A percentile compares a stretch with the other conserved stretches of the same genome.
These are phyloP conservation scores for Curvularia lunata DNA, from an alignment of 2,329 filamentous ascomycete genomes.

Conservation along the genomic window DNA sequence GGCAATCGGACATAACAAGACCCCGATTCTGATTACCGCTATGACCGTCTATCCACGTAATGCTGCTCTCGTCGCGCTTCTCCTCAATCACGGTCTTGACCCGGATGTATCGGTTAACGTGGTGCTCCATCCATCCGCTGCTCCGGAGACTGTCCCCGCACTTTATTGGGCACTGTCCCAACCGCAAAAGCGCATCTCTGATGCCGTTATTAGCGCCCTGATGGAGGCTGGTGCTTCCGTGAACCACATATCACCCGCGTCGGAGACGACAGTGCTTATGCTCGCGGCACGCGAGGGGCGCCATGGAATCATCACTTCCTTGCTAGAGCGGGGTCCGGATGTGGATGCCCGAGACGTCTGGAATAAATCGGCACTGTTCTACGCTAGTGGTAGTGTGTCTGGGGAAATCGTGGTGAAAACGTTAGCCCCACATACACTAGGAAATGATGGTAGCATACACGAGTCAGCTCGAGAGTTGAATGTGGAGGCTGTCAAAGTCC, in stretches of 20 bases:
- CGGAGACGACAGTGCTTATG: constrained; percentile 65
- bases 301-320: constrained; percentile 62
- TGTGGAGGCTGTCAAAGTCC: constrained; percentile 60
- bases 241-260: constrained; percentile 61
- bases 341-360: constrained; percentile 64
- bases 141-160: constrained; percentile 63
- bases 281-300: constrained; percentile 63
- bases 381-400: constrained; percentile 61
- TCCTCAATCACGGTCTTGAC: constrained; percentile 38
- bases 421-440: constrained; percentile 63
- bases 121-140: constrained; percentile 56
- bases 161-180: constrained; percentile 68
- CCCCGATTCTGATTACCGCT: constrained; percentile 33
- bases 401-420: constrained; percentile 42
- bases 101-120: constrained; percentile 53
- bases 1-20: constrained; percentile 20
- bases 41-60: constrained; percentile 37
- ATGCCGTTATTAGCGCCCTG: constrained; percentile 62
- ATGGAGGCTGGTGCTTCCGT: constrained; percentile 64
- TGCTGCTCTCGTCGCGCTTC: constrained; percentile 25
- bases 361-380: constrained; percentile 65
- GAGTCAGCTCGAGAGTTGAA: constrained; percentile 68
- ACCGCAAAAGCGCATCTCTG: constrained; percentile 68
- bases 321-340: constrained; percentile 66
- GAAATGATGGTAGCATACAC: constrained; percentile 71